Percentiles rank a stretch among this genome's conserved stretches.
These are phyloP conservation scores for Pythium biforme DNA, from an alignment of 352 stramenopile genomes.

Conservation along the genomic window DNA sequence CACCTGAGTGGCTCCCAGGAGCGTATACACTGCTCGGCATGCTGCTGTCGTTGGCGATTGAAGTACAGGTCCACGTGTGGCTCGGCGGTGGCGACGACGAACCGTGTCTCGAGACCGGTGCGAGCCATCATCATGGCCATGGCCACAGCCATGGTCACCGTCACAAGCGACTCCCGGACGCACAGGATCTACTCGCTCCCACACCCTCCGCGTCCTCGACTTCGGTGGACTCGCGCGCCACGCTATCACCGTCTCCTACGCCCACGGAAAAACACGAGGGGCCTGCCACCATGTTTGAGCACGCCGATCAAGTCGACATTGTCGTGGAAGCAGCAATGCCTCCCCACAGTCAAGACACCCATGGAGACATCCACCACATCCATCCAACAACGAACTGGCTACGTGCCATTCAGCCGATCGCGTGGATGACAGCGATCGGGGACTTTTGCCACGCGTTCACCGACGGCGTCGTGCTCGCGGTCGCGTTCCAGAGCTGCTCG, in stretches of 20 bases:
- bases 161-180: background rate
- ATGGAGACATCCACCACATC: too few species aligned
- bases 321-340: too few species aligned
- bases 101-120: background rate
- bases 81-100: slow-evolving; percentile 2
- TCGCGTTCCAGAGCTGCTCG: slow-evolving; percentile 33
- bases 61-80: slow-evolving; percentile 29
- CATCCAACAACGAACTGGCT: background rate
- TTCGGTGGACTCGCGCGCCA: too few species aligned
- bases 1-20: slow-evolving; percentile 26
- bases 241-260: too few species aligned
- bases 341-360: too few species aligned
- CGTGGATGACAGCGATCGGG: slow-evolving; percentile 33
- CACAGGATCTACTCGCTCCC: background rate
- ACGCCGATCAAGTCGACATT: too few species aligned
- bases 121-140: background rate
- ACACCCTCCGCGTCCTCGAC: background rate
- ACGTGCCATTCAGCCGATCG: slow-evolving; percentile 17
- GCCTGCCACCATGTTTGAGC: too few species aligned
- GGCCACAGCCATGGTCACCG: background rate
- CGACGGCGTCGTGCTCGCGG: slow-evolving; percentile 32
- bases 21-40: slow-evolving; percentile 24
- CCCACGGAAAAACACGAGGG: too few species aligned
- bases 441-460: slow-evolving; percentile 36
- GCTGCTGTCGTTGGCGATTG: slow-evolving; percentile 27